Evolutionary conservation across 192 early-diverging fungal species (phyloP).

Genomic region (Linnemannia exigua): DNA sequence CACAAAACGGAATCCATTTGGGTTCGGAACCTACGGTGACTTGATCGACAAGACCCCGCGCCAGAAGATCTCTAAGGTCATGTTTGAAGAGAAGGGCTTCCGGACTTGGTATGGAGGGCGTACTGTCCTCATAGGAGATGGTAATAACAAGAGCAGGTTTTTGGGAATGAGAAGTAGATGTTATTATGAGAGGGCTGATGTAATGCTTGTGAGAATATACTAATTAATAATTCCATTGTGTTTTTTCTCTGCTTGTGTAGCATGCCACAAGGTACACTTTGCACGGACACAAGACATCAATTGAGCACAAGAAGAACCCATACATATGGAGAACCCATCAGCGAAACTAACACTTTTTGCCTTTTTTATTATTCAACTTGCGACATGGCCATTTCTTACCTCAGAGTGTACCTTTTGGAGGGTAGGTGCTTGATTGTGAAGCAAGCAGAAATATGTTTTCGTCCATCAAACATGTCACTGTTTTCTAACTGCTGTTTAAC

Average conservation of each 20-base stretch:
- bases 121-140: conserved; percentile 54
- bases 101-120: conserved; percentile 47
- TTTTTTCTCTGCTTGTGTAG: conserved; percentile 4
- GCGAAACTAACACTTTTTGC: neutral
- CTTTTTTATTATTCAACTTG: neutral
- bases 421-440: conserved; percentile 13
- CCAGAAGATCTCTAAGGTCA: conserved; percentile 41
- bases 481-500: neutral
- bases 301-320: neutral
- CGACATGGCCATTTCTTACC: neutral
- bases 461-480: neutral
- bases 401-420: conserved; percentile 52
- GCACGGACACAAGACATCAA: neutral
- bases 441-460: neutral
- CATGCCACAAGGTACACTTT: conserved; percentile 48
- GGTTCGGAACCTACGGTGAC: conserved; percentile 46
- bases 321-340: neutral
- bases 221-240: neutral
- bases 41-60: conserved; percentile 38
- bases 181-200: neutral
- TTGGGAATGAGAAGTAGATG: neutral
- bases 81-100: conserved; percentile 53
- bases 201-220: neutral
- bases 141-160: neutral
- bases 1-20: conserved; percentile 36